Percentiles rank a stretch among this genome's conserved stretches.
These are phyloP conservation scores for Solanum clarkiae DNA, from an alignment of 257 asterid species.

Conservation along the genomic window DNA sequence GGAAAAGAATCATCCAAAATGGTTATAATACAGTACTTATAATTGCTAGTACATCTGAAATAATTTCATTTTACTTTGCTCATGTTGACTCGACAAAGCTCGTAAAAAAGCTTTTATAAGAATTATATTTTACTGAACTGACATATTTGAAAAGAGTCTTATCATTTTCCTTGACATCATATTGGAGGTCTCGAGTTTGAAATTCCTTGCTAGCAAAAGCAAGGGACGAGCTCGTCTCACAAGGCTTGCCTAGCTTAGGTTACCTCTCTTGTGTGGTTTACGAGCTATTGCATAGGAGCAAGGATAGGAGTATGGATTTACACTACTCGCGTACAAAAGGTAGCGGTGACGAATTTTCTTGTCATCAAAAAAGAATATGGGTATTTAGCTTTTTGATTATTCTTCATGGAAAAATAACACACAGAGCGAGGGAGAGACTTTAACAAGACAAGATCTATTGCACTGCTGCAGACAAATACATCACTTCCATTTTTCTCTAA, in stretches of 20 bases:
- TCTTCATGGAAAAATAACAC: neutral
- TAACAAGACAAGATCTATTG: neutral
- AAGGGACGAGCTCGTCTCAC: no score
- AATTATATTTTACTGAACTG: no score
- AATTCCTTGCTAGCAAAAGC: no score
- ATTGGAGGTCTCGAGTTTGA: no score
- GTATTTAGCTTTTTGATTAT: neutral
- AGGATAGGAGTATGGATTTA: no score
- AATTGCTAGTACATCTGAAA: neutral
- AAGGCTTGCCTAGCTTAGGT: no score
- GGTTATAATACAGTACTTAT: neutral
- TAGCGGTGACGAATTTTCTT: no score
- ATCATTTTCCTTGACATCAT: neutral
- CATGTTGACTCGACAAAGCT: neutral
- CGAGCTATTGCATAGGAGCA: no score
- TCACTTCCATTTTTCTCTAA: neutral
- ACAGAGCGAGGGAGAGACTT: neutral
- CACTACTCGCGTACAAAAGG: no score
- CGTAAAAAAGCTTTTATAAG: no score
- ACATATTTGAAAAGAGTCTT: neutral
- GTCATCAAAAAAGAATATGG: no score
- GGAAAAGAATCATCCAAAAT: neutral
- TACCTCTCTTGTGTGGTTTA: no score
- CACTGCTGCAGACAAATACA: neutral
- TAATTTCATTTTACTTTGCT: neutral